phyloP scores from a whole-genome alignment of 192 early-diverging fungal species.

The Kickxella alabastrina region DNA sequence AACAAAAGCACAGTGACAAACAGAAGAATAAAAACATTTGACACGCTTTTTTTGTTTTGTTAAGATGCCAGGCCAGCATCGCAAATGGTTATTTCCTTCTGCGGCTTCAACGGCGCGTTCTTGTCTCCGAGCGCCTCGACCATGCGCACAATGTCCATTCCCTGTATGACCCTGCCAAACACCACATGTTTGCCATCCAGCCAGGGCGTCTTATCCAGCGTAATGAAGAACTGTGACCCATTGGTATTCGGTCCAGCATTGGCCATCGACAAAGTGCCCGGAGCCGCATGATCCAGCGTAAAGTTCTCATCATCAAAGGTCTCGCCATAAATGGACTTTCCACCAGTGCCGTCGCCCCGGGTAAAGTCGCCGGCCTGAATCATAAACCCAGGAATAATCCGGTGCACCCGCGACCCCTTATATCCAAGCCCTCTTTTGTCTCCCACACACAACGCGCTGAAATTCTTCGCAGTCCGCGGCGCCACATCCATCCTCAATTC shows the following conservation, averaged over 20 bases:
- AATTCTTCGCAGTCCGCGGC: conserved; percentile 37
- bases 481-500: conserved; percentile 40
- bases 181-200: conserved; percentile 79
- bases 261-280: conserved; percentile 76
- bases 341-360: conserved; percentile 72
- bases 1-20: no score
- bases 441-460: conserved; percentile 38
- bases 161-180: conserved; percentile 72
- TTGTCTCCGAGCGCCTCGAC: conserved; percentile 60
- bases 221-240: conserved; percentile 84
- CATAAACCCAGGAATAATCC: conserved; percentile 85
- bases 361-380: conserved; percentile 87
- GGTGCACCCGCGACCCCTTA: conserved; percentile 76
- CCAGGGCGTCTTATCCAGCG: conserved; percentile 68
- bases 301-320: conserved; percentile 81
- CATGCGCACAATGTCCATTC: conserved; percentile 77
- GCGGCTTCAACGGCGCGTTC: conserved; percentile 20
- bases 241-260: conserved; percentile 76
- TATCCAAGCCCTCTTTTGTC: conserved; percentile 54
- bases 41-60: background rate
- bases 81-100: conserved; percentile 29
- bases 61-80: conserved; percentile 9
- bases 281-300: conserved; percentile 61
- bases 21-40: background rate
- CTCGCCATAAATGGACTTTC: conserved; percentile 75